phyloP scores from a whole-genome alignment of 495 filamentous ascomycete species.

The Penicillium salamii region DNA sequence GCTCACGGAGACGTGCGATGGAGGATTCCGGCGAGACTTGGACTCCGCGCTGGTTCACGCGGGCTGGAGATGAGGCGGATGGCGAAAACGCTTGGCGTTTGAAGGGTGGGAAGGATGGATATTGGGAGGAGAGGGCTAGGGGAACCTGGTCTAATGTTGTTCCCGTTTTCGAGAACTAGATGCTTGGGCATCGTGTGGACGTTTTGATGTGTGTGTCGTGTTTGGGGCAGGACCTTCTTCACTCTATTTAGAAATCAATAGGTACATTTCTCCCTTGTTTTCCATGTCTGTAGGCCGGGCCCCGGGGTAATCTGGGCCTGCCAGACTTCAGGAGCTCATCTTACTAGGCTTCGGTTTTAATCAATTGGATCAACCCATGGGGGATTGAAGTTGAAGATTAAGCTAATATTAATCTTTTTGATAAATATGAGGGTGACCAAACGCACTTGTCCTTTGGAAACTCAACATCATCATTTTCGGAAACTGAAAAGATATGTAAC shows the following conservation, averaged over 20 bases:
- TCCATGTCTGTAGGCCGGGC: no score
- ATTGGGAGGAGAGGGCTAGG: slow-evolving; percentile 81
- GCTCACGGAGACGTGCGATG: slow-evolving; percentile 67
- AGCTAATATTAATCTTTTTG: no score
- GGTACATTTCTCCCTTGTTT: background rate
- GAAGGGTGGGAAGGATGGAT: slow-evolving; percentile 76
- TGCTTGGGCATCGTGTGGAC: background rate
- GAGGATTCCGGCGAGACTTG: slow-evolving; percentile 70
- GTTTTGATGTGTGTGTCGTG: background rate
- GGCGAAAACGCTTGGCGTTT: slow-evolving; percentile 79
- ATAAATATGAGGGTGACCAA: no score
- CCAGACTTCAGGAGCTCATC: no score
- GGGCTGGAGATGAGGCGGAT: slow-evolving; percentile 47
- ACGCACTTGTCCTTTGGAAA: no score
- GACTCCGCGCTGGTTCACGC: slow-evolving; percentile 79
- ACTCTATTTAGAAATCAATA: slow-evolving; percentile 12
- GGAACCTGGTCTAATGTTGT: slow-evolving; percentile 69
- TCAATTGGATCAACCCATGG: no score
- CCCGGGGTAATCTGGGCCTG: no score
- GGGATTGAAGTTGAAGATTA: no score
- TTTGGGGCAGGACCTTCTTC: slow-evolving; percentile 10
- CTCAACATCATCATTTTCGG: no score
- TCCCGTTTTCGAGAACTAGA: slow-evolving; percentile 61
- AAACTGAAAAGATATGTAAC: no score
- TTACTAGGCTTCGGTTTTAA: no score